Evolutionary conservation across 345 rosid genomes (phyloP).

Genomic region (Populus davidiana): DNA sequence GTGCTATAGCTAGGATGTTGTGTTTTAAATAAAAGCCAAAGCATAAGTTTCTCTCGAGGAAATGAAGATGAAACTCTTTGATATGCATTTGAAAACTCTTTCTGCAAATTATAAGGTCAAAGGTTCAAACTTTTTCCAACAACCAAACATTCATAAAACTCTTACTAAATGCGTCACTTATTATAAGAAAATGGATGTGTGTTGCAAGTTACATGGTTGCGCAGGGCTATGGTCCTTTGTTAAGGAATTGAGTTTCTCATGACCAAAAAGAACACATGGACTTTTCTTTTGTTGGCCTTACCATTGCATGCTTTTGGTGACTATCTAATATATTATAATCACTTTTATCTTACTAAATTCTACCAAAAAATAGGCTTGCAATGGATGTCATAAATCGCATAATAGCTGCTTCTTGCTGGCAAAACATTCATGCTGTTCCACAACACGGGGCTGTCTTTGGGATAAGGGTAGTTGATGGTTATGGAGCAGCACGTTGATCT

Average conservation of each 20-base stretch:
- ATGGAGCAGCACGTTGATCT: slow-evolving; percentile 68
- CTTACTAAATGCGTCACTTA: background rate
- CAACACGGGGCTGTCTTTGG: slow-evolving; percentile 68
- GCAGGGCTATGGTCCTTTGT: background rate
- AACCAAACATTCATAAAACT: no score
- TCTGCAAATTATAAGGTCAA: no score
- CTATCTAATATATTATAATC: background rate
- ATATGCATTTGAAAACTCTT: no score
- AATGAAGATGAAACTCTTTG: no score
- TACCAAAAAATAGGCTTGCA: slow-evolving; percentile 50
- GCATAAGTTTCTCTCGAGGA: no score
- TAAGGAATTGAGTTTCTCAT: background rate
- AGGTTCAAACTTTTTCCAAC: no score
- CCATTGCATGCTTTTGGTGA: background rate
- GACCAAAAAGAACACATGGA: background rate
- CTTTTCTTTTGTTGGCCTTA: background rate
- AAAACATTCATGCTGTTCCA: slow-evolving; percentile 59
- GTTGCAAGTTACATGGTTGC: background rate
- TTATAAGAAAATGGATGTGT: background rate
- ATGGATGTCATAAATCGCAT: slow-evolving; percentile 41
- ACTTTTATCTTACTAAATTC: slow-evolving; percentile 38
- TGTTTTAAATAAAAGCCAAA: no score
- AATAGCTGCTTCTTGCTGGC: slow-evolving; percentile 53
- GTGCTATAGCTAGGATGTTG: no score
- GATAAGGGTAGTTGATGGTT: slow-evolving; percentile 61